phyloP scores from a whole-genome alignment of 2,329 filamentous ascomycete genomes.

The Cladosporium austrohemisphaericum region DNA sequence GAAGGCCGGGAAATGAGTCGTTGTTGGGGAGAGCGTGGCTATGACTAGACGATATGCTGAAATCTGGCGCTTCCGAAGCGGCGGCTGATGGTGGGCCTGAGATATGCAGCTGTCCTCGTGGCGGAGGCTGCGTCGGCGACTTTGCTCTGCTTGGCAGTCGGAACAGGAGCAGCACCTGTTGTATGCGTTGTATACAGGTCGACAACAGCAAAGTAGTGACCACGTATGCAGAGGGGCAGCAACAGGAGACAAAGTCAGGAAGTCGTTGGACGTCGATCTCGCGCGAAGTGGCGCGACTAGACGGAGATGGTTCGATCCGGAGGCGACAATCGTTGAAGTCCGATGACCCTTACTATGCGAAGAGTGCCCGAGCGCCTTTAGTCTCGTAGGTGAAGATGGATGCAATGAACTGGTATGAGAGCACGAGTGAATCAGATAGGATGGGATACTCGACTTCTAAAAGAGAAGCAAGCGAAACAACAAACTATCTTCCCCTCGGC shows the following conservation, averaged over 20 bases:
- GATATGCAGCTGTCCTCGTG: neutral
- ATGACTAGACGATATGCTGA: slow-evolving; percentile 12
- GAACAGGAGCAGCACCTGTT: no score
- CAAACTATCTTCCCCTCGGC: neutral
- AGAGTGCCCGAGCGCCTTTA: no score
- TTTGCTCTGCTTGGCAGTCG: no score
- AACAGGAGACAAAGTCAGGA: neutral
- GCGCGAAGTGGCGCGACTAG: slow-evolving; percentile 1
- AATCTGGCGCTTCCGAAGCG: slow-evolving; percentile 14
- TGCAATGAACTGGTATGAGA: neutral
- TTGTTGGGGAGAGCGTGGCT: neutral
- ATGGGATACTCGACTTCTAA: neutral
- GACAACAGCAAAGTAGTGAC: slow-evolving; percentile 8
- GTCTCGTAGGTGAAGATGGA: no score
- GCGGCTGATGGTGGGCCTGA: slow-evolving; percentile 13
- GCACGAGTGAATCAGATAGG: no score
- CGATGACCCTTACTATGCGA: slow-evolving; percentile 9
- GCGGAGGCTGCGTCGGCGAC: neutral
- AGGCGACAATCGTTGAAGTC: neutral
- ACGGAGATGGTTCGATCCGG: slow-evolving; percentile 9
- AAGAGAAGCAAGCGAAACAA: neutral
- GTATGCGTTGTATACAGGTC: neutral
- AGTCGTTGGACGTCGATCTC: slow-evolving; percentile 10
- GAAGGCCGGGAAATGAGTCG: neutral
- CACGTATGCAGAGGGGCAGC: slow-evolving; percentile 6